A percentile compares a stretch with the other conserved stretches of the same genome.
phyloP scores from a whole-genome alignment of 768 basidiomycete genomes.

The Coprinellus aureogranulatus region DNA sequence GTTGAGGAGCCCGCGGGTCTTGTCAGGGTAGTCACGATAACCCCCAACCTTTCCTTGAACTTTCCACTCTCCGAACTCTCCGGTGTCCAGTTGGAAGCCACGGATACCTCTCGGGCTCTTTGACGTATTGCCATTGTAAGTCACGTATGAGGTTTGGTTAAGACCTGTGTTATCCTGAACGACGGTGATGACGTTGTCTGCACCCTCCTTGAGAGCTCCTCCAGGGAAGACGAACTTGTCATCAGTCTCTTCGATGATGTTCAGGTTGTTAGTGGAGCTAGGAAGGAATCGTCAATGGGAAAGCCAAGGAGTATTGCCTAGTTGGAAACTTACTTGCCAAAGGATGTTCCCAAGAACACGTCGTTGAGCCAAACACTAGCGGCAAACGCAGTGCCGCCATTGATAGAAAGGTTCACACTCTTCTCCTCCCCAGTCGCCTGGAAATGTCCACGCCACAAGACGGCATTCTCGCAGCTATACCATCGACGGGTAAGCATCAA shows the following conservation, averaged over 20 bases:
- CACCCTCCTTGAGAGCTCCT: constrained; percentile 46
- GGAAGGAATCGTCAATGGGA: constrained; percentile 51
- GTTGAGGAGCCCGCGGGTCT: constrained; percentile 55
- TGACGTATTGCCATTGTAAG: constrained; percentile 37
- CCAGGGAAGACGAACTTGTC: constrained; percentile 61
- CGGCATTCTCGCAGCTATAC: constrained; percentile 73
- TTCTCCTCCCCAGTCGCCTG: constrained; percentile 55
- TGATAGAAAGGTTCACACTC: constrained; percentile 72
- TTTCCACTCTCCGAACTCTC: constrained; percentile 62
- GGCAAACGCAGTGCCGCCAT: constrained; percentile 50
- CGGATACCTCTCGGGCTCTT: constrained; percentile 79
- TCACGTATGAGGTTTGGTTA: not conserved
- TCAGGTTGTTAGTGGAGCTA: constrained; percentile 70
- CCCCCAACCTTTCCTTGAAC: constrained; percentile 79
- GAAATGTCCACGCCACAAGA: constrained; percentile 84
- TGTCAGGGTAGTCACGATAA: constrained; percentile 67
- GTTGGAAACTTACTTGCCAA: not conserved
- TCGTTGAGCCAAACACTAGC: not conserved
- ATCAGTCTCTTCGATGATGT: constrained; percentile 66
- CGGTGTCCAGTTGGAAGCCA: constrained; percentile 67
- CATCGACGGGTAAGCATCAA: not conserved
- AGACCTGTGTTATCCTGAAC: constrained; percentile 51
- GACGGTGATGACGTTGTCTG: constrained; percentile 76
- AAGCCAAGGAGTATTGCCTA: not conserved
- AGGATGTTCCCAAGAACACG: not conserved